Conservation (phyloP, 495 filamentous ascomycete species). For the Penicillium soppii region DNA sequence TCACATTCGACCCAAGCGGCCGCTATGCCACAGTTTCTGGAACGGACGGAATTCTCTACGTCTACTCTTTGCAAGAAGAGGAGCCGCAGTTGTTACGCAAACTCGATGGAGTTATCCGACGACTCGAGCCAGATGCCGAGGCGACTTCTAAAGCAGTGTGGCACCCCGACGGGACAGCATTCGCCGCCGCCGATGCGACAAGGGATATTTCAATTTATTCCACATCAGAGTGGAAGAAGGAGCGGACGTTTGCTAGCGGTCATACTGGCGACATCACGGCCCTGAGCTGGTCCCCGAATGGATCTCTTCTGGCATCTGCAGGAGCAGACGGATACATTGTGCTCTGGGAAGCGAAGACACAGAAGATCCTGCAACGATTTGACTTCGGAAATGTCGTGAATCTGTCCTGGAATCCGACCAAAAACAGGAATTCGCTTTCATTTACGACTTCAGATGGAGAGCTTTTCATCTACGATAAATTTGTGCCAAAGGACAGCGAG, state of each 20-base stretch:
- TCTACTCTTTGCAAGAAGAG: conserved; percentile 81
- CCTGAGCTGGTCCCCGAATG: conserved; percentile 90
- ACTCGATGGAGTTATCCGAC: conserved; percentile 81
- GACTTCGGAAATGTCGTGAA: conserved; percentile 80
- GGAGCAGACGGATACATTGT: conserved; percentile 78
- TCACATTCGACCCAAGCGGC: conserved; percentile 83
- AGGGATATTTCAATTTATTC: conserved; percentile 86
- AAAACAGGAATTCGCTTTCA: conserved; percentile 82
- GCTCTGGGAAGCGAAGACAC: conserved; percentile 87
- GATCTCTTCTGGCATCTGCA: conserved; percentile 79
- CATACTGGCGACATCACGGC: conserved; percentile 87
- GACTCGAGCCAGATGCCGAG: conserved; percentile 75
- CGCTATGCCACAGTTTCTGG: conserved; percentile 77
- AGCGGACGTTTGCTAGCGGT: conserved; percentile 71
- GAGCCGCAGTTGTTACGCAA: conserved; percentile 77
- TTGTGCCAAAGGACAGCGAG: conserved; percentile 66
- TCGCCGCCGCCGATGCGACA: conserved; percentile 80
- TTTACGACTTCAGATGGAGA: conserved; percentile 91
- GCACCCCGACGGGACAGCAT: conserved; percentile 94
- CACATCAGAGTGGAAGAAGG: conserved; percentile 79
- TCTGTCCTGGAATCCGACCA: conserved; percentile 85
- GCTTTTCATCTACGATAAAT: conserved; percentile 81
- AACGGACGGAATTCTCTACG: conserved; percentile 80
- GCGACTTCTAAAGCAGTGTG: conserved; percentile 74
- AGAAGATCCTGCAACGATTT: conserved; percentile 64